A percentile compares a stretch with the other conserved stretches of the same genome.
Evolutionary conservation across 495 filamentous ascomycete genomes (phyloP).

Genomic region (Talaromyces trachyspermus): DNA sequence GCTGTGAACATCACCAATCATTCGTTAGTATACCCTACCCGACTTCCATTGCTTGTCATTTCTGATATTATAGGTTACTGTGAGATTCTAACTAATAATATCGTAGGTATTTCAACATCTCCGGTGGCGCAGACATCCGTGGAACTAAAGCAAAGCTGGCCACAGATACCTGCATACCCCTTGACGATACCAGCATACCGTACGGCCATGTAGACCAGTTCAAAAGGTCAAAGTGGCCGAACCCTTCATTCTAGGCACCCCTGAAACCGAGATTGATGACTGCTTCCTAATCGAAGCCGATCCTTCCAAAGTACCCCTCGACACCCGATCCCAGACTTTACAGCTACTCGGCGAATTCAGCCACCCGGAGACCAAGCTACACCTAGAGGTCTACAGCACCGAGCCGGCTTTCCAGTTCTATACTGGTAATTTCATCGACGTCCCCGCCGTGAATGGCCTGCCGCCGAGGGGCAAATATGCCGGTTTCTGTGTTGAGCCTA

Average conservation of each 20-base stretch:
- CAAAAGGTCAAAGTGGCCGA: slow-evolving; percentile 44
- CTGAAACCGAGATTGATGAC: slow-evolving; percentile 74
- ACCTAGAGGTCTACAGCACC: slow-evolving; percentile 79
- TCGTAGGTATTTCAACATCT: slow-evolving; percentile 93
- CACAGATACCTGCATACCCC: slow-evolving; percentile 66
- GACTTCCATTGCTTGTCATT: not conserved
- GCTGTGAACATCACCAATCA: slow-evolving; percentile 90
- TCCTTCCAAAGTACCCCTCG: slow-evolving; percentile 56
- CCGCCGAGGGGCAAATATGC: slow-evolving; percentile 56
- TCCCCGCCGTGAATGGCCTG: slow-evolving; percentile 59
- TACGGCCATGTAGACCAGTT: slow-evolving; percentile 42
- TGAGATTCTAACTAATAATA: no score
- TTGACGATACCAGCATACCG: slow-evolving; percentile 65
- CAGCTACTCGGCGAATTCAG: slow-evolving; percentile 57
- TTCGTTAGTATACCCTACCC: slow-evolving; percentile 50
- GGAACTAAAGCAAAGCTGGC: slow-evolving; percentile 67
- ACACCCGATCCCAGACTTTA: slow-evolving; percentile 64
- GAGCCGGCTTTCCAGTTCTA: slow-evolving; percentile 98
- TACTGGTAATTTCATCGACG: slow-evolving; percentile 75
- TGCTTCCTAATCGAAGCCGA: slow-evolving; percentile 74
- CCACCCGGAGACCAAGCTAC: slow-evolving; percentile 62
- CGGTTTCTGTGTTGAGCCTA: slow-evolving; percentile 87
- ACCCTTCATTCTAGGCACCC: slow-evolving; percentile 59
- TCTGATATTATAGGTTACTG: not conserved
- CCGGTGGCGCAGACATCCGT: slow-evolving; percentile 56